Evolutionary conservation across 2,329 filamentous ascomycete species (phyloP), one percentile per base, ranked within the genome.

Genomic region (Ascochyta rabiei): DNA sequence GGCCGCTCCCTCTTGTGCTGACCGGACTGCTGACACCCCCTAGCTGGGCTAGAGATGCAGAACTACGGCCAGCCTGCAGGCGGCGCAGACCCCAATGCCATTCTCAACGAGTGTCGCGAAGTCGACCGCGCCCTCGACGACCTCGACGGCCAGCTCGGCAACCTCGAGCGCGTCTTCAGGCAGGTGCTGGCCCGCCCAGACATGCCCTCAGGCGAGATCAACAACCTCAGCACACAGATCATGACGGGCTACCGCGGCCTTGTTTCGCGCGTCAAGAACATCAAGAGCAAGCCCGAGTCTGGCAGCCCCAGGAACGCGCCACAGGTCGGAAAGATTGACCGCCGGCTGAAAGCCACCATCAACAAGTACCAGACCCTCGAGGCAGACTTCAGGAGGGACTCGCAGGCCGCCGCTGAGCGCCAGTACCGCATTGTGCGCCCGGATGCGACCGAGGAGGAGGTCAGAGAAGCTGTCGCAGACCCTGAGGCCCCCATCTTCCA

Each of bases 341-440:
- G 89, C 47, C 85, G 88, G 52, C 82, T 97, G 64, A 93, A 93
- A 80, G 80, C 83, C 39, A 90, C 90, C 56, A 93, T 96, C 74
- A 85, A 90, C 64, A 80, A 86, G 58, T 97, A 93, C 80, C 91
- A 95, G 76, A 83, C 86, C 62, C 82, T 91, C 50, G 93, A 98
- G 76, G 85, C 85, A 1, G 83, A 87, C 19, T 96, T 93, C 82
- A 86, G 89, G 71, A 89, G 89, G 76, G 87, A 89, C 64, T 86
- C 91, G 28, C 84, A 90, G 73, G 89, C 91, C 44, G 91, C 96
- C 76, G 90, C 96, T 79, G 89, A 87, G 62, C 86, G 95, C 50
- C 92, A 97, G 74, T 96, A 96, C 77, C 85, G 89, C 55, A 97
- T 98, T 72, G 93, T 95, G 50, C 85, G 87, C 61, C 90, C 92